phyloP scores from a whole-genome alignment of 768 basidiomycete species.

The Calocybe cyanea region DNA sequence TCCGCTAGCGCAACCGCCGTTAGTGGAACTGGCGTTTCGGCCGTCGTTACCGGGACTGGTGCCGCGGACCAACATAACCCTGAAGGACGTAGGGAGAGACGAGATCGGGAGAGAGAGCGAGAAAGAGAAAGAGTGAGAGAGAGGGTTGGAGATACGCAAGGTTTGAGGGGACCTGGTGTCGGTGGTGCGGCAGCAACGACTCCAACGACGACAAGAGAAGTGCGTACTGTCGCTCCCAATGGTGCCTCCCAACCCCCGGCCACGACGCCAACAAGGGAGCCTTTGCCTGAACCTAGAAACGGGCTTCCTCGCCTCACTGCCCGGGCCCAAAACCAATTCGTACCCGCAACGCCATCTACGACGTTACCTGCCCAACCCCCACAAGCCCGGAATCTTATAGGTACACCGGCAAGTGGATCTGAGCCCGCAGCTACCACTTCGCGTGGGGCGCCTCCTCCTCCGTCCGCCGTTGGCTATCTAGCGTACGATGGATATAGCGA shows the following conservation, averaged over 20 bases:
- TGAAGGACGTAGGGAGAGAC: neutral
- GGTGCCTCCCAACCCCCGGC: neutral
- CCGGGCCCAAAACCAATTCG: neutral
- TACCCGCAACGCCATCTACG: neutral
- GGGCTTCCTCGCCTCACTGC: neutral
- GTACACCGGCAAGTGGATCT: conserved; percentile 7
- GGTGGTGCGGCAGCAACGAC: neutral
- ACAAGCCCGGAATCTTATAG: conserved; percentile 4
- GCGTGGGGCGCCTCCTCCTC: neutral
- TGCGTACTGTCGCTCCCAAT: neutral
- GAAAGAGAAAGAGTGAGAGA: conserved; percentile 4
- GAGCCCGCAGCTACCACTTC: neutral
- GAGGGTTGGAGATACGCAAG: neutral
- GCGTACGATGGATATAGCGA: conserved; percentile 5
- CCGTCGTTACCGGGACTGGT: neutral
- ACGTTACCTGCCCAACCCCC: neutral
- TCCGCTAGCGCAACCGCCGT: neutral
- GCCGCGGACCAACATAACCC: neutral
- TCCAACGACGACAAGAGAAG: neutral
- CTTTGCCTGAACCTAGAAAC: neutral
- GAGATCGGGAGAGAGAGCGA: conserved; percentile 6
- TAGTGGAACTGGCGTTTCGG: neutral
- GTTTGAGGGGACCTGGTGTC: conserved; percentile 4
- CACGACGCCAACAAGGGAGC: neutral
- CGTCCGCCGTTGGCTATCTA: neutral